Conservation (phyloP, 495 filamentous ascomycete species). For the Penicillium tannophilum region DNA sequence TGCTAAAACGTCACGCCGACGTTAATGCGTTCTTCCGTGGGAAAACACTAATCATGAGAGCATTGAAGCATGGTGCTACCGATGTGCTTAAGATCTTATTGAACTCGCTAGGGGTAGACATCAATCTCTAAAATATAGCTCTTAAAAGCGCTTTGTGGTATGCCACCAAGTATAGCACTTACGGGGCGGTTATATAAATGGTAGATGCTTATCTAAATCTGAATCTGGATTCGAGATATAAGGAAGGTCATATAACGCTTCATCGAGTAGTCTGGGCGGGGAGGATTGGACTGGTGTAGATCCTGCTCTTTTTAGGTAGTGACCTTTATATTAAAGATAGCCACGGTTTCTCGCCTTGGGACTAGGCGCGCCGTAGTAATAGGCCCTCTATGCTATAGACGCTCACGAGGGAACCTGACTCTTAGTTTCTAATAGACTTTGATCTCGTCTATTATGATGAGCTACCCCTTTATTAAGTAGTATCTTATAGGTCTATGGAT, state of each 20-base stretch:
- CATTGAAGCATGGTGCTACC: slow-evolving; percentile 10
- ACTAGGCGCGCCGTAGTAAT: slow-evolving; percentile 8
- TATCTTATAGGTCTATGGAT: slow-evolving; percentile 11
- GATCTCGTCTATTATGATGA: slow-evolving; percentile 9
- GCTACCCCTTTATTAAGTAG: slow-evolving; percentile 12
- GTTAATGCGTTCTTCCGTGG: slow-evolving; percentile 19
- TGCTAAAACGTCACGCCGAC: slow-evolving; percentile 11
- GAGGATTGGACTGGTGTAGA: slow-evolving; percentile 10
- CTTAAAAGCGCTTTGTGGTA: slow-evolving; percentile 15
- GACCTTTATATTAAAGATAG: slow-evolving; percentile 12
- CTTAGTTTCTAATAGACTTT: neutral
- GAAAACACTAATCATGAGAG: slow-evolving; percentile 12
- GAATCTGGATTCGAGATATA: slow-evolving; percentile 6
- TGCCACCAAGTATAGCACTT: slow-evolving; percentile 11
- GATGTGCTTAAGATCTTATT: slow-evolving; percentile 7
- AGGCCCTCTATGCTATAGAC: slow-evolving; percentile 7
- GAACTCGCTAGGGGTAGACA: slow-evolving; percentile 5
- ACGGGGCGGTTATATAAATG: neutral
- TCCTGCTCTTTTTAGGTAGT: slow-evolving; percentile 11
- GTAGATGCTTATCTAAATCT: neutral
- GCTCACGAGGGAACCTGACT: neutral
- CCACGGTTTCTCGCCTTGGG: slow-evolving; percentile 12
- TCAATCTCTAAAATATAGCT: slow-evolving; percentile 12
- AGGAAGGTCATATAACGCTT: slow-evolving; percentile 9
- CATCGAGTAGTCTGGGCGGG: slow-evolving; percentile 11